These are phyloP conservation scores for Athelia sp. DNA, from an alignment of 1,284 basidiomycete genomes.

Conservation along the genomic window DNA sequence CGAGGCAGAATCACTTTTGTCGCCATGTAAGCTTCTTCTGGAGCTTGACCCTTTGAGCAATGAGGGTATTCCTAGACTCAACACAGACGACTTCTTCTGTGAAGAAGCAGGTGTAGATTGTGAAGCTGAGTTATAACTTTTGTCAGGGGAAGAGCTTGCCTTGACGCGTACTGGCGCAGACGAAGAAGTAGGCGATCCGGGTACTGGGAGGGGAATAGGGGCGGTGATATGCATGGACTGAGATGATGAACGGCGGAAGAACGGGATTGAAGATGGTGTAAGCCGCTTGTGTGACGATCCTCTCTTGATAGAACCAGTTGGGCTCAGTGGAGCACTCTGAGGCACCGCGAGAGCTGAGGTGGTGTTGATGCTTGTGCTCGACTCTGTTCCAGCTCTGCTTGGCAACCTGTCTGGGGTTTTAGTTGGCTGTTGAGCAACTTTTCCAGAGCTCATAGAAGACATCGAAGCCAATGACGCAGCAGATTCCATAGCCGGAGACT, in stretches of 20 bases:
- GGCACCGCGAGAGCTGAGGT: conserved; percentile 47
- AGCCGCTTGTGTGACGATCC: conserved; percentile 66
- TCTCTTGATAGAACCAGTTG: conserved; percentile 59
- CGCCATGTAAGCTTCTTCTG: conserved; percentile 70
- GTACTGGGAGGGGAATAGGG: conserved; percentile 25
- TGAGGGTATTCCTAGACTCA: conserved; percentile 74
- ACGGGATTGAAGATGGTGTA: conserved; percentile 93
- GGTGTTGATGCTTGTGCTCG: conserved; percentile 63
- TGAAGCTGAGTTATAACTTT: conserved; percentile 46
- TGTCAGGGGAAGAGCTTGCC: conserved; percentile 43
- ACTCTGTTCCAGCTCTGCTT: conserved; percentile 66
- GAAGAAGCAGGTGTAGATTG: conserved; percentile 51
- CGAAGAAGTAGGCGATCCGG: conserved; percentile 51
- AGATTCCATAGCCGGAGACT: conserved; percentile 70
- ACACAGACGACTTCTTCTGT: conserved; percentile 72
- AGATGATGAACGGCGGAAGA: conserved; percentile 90
- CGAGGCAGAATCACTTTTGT: conserved; percentile 45
- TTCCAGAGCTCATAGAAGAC: conserved; percentile 62
- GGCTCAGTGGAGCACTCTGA: conserved; percentile 57
- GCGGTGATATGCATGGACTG: conserved; percentile 72
- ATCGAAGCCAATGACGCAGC: conserved; percentile 68
- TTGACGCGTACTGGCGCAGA: conserved; percentile 35
- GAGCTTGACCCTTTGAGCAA: conserved; percentile 81
- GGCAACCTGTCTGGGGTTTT: conserved; percentile 57
- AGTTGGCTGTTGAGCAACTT: conserved; percentile 30